Base-by-base conservation (phyloP, 352 stramenopile species). In the Pythium plurisporium region DNA sequence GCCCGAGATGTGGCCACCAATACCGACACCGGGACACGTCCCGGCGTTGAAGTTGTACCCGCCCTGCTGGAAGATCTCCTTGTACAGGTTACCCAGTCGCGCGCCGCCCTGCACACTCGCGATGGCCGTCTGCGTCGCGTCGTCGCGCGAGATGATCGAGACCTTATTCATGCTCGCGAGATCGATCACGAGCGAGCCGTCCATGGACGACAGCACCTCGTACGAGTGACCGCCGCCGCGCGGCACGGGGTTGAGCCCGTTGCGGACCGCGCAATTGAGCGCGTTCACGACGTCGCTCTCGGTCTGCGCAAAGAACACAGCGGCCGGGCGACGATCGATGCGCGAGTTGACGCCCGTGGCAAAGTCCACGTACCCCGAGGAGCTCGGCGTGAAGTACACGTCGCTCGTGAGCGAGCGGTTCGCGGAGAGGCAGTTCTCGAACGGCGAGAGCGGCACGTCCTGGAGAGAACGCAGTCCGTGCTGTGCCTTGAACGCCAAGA, bases 1-100 rank as follows among this genome's bases (percentile, higher is more conserved):
- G 17, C 74, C 74, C 7, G 71, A 79, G 53, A 84, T 73, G 58
- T 81, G 72, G 10, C 74, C 74, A 1, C 74, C 74, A 11, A 84
- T 74, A n/a, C 74, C 74, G 5, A 84, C 72, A 5, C 63, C 72
- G 4, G 74, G 74, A 33, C 74, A 84, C 22, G 72, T 79, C 25
- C 74, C 74, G 31, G 71, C 74, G 50, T 77, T 79, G 57, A 81
- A 84, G 60, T 74, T 81, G 67, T 81, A 84, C 40, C 65, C 46
- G 10, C 72, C 74, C 5, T 77, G 60, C 2, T 55, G 55, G 53
- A 76, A 70, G 4, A 84, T 57, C 38, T 76, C 64, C 33, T 68
- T 72, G 74, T 81, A 81, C 38, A 84, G 42, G 50, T 69, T 70
- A 10, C 60, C 74, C 3, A 84, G 62, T 26, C 74, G 59, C 12